Conservation (phyloP, 495 filamentous ascomycete species). For the Penicillium turbatum region DNA sequence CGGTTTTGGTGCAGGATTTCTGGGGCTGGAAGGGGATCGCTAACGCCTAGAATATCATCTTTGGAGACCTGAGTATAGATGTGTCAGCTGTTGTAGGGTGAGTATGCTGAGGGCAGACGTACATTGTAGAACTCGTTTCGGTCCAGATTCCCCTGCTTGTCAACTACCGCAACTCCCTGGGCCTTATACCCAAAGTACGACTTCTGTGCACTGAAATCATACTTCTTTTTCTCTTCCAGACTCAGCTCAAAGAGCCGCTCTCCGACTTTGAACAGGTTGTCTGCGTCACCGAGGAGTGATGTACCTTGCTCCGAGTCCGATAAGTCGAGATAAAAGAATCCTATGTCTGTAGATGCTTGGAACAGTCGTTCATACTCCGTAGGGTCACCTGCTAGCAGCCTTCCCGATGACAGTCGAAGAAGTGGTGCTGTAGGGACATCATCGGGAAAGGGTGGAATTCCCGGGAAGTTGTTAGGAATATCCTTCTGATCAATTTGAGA, state of each 20-base stretch:
- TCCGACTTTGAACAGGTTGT: constrained; percentile 43
- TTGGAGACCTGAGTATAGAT: constrained; percentile 38
- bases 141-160: constrained; percentile 51
- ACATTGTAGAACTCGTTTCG: constrained; percentile 64
- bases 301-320: constrained; percentile 34
- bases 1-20: constrained; percentile 35
- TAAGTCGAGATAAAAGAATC: constrained; percentile 63
- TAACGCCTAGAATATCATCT: constrained; percentile 50
- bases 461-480: constrained; percentile 18
- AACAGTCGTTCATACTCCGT: constrained; percentile 45
- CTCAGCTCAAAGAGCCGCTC: constrained; percentile 46
- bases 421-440: constrained; percentile 53
- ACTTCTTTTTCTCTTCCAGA: constrained; percentile 50
- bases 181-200: constrained; percentile 56
- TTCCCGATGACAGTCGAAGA: constrained; percentile 48
- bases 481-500: neutral
- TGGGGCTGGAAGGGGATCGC: constrained; percentile 43
- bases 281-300: constrained; percentile 40
- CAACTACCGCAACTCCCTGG: constrained; percentile 46
- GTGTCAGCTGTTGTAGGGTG: neutral
- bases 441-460: constrained; percentile 49
- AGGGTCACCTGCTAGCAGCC: constrained; percentile 39
- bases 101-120: neutral
- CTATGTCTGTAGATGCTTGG: constrained; percentile 48
- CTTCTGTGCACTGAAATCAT: constrained; percentile 41